Percentiles rank a stretch among this genome's conserved stretches.
phyloP scores from a whole-genome alignment of 768 basidiomycete genomes.

The Fomitopsis serialis region DNA sequence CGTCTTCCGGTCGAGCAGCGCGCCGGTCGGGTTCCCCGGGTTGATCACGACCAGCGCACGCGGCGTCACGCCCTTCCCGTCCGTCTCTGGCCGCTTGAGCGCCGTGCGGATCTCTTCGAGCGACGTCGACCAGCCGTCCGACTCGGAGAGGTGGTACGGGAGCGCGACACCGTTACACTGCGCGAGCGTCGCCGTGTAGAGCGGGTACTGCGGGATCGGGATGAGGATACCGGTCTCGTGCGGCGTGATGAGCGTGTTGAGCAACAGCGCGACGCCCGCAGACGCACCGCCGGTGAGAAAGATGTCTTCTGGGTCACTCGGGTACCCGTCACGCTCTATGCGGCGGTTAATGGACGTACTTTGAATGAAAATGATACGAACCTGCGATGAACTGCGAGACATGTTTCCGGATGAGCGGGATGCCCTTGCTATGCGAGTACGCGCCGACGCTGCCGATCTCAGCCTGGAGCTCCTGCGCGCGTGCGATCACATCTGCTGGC shows the following conservation, averaged over 20 bases:
- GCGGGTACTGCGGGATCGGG: constrained; percentile 96
- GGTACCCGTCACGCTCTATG: constrained; percentile 85
- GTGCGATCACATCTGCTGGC: constrained; percentile 78
- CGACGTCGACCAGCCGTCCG: constrained; percentile 78
- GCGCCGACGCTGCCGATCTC: constrained; percentile 94
- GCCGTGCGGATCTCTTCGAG: constrained; percentile 59
- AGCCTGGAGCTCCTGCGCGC: constrained; percentile 71
- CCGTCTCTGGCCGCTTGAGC: constrained; percentile 50
- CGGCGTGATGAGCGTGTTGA: constrained; percentile 70
- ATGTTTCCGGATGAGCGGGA: constrained; percentile 79
- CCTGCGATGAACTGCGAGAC: constrained; percentile 90
- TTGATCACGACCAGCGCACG: constrained; percentile 96
- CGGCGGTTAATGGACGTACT: background rate
- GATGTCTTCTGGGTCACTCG: constrained; percentile 77
- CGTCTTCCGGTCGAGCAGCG: constrained; percentile 65
- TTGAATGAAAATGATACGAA: constrained; percentile 3
- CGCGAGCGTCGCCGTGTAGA: constrained; percentile 94
- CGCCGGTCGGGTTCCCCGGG: constrained; percentile 96
- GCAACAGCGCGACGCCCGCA: constrained; percentile 83
- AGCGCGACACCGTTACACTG: constrained; percentile 75
- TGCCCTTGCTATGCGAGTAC: constrained; percentile 93
- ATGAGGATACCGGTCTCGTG: constrained; percentile 78
- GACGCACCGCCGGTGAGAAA: constrained; percentile 96
- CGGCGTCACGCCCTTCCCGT: constrained; percentile 47
- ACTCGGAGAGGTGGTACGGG: constrained; percentile 87